Conservation (phyloP, 805 yeast species). For the Kodamaea fukazawae region DNA sequence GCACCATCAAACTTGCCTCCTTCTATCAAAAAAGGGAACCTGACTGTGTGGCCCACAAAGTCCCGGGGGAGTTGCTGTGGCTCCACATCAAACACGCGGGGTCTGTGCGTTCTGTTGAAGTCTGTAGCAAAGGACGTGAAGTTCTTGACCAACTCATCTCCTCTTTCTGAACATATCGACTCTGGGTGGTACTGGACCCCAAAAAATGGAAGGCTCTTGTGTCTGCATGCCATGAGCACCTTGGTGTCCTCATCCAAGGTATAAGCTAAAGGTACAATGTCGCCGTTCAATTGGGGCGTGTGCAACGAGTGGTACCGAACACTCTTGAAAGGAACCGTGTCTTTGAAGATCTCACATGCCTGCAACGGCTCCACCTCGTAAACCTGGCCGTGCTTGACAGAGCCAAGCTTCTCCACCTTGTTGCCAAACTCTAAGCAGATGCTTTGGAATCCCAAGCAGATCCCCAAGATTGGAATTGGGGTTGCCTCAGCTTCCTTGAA, state of each 20-base stretch:
- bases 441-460: conserved; percentile 91
- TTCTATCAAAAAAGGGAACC: conserved; percentile 17
- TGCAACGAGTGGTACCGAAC: conserved; percentile 89
- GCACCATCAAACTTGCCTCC: conserved; percentile 11
- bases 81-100: conserved; percentile 3
- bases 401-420: conserved; percentile 46
- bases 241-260: conserved; percentile 39
- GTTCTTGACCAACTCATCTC: conserved; percentile 56
- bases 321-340: conserved; percentile 50
- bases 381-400: conserved; percentile 84
- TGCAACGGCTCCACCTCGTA: conserved; percentile 52
- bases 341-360: conserved; percentile 12
- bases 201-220: conserved; percentile 60
- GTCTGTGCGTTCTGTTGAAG: conserved; percentile 27
- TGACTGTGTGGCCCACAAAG: conserved; percentile 21
- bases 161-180: conserved; percentile 77
- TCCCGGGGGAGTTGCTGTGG: conserved; percentile 7
- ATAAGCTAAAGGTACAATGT: conserved; percentile 58
- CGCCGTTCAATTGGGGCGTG: conserved; percentile 36
- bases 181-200: conserved; percentile 99
- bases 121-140: conserved; percentile 53
- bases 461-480: conserved; percentile 72
- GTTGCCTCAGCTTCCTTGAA: conserved; percentile 12
- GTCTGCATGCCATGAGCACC: conserved; percentile 79
- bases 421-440: conserved; percentile 65